Evolutionary conservation across 1,284 basidiomycete species (phyloP).

Genomic region (Puccinia horiana): DNA sequence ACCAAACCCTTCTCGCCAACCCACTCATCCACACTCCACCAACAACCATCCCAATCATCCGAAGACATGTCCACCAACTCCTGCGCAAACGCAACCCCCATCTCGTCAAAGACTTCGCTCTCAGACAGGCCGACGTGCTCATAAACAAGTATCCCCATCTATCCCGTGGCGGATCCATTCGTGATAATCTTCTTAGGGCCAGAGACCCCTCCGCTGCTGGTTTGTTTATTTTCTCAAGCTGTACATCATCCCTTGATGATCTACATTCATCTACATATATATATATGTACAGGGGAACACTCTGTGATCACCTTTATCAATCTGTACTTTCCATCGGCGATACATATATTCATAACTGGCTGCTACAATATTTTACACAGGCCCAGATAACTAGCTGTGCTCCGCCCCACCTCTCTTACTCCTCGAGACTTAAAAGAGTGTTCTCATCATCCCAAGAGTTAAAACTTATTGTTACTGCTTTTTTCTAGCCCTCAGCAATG

Average conservation of each 20-base stretch:
- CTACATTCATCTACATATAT: too few relatives aligned
- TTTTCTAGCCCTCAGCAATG: constrained; percentile 28
- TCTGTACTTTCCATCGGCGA: too few relatives aligned
- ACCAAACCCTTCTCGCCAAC: too few relatives aligned
- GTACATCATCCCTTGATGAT: too few relatives aligned
- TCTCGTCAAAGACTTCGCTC: constrained; percentile 1
- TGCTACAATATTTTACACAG: too few relatives aligned
- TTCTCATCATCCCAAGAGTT: not conserved
- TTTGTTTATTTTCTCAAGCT: not conserved
- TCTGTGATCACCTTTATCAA: too few relatives aligned
- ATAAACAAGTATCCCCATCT: constrained; percentile 25
- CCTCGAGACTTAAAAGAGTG: too few relatives aligned
- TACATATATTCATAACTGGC: too few relatives aligned
- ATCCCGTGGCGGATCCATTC: not conserved
- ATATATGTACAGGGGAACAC: too few relatives aligned
- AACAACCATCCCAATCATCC: not conserved
- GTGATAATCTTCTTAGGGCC: not conserved
- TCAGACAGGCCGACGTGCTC: constrained; percentile 20
- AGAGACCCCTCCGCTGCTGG: constrained; percentile 17
- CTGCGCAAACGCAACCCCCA: not conserved
- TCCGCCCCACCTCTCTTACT: too few relatives aligned
- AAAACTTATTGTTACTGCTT: not conserved
- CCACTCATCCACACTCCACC: too few relatives aligned
- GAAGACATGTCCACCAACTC: not conserved
- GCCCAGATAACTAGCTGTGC: too few relatives aligned